A percentile compares a stretch with the other conserved stretches of the same genome.
These are phyloP conservation scores for Chenopodium quinoa DNA, from an alignment of 148 eudicot genomes.

Conservation along the genomic window DNA sequence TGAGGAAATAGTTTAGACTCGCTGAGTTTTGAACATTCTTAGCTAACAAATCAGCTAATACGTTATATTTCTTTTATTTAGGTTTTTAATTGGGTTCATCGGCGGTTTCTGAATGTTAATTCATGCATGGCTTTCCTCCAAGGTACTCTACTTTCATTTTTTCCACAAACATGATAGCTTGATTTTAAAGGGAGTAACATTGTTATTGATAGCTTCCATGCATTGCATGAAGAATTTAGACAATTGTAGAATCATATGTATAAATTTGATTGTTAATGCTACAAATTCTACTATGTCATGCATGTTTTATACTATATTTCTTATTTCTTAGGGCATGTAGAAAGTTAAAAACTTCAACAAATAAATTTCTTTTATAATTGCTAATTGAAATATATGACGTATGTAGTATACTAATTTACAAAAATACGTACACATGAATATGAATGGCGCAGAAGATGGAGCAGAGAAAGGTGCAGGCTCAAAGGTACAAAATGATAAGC, in stretches of 20 bases:
- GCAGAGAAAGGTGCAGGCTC: neutral
- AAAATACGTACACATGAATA: neutral
- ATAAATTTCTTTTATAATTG: neutral
- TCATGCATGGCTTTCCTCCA: slow-evolving; percentile 18
- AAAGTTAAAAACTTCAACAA: neutral
- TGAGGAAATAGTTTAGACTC: neutral
- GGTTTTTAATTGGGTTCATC: slow-evolving; percentile 56
- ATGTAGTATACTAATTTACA: neutral
- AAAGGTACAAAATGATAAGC: slow-evolving; percentile 9
- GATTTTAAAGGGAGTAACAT: too few relatives aligned
- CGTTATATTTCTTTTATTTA: neutral
- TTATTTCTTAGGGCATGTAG: too few relatives aligned
- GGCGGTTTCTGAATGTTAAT: slow-evolving; percentile 44
- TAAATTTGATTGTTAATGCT: too few relatives aligned
- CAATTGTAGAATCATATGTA: too few relatives aligned
- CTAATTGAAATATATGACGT: neutral
- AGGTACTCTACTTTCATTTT: neutral
- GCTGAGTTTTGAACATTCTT: neutral
- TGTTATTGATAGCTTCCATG: too few relatives aligned
- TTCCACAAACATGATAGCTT: too few relatives aligned
- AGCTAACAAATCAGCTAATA: neutral
- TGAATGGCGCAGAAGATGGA: neutral
- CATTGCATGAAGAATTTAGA: too few relatives aligned
- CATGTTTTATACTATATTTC: neutral
- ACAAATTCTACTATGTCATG: neutral